phyloP scores from a whole-genome alignment of 129 eudicot species.

The Tagetes erecta region DNA sequence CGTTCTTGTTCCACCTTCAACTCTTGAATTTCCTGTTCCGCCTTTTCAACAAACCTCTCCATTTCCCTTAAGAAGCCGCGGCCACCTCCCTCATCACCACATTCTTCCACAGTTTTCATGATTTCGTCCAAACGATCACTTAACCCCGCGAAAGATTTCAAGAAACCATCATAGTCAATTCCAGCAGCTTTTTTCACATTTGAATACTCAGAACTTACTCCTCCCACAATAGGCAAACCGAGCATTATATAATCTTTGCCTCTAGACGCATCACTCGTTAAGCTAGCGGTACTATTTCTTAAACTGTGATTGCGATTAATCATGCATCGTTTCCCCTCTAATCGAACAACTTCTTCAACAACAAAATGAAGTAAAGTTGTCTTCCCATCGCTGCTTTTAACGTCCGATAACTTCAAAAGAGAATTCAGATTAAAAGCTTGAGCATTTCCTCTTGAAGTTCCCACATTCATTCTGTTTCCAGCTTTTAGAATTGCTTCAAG shows the following conservation, averaged over 20 bases:
- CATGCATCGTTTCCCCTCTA: constrained; percentile 88
- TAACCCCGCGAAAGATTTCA: constrained; percentile 40
- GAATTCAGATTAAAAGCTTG: constrained; percentile 86
- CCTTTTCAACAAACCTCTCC: constrained; percentile 62
- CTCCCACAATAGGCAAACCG: constrained; percentile 87
- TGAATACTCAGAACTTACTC: constrained; percentile 71
- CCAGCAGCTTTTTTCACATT: constrained; percentile 82
- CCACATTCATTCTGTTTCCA: constrained; percentile 91
- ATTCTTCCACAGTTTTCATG: constrained; percentile 42
- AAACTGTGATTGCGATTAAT: constrained; percentile 54
- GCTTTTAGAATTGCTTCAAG: constrained; percentile 90
- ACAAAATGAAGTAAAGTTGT: constrained; percentile 93
- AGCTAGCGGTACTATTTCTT: constrained; percentile 31
- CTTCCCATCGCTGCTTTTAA: constrained; percentile 90
- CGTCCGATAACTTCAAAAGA: constrained; percentile 77
- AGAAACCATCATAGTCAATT: constrained; percentile 56
- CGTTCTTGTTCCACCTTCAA: constrained; percentile 58
- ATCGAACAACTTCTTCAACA: constrained; percentile 86
- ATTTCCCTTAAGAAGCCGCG: constrained; percentile 63
- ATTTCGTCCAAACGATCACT: constrained; percentile 46
- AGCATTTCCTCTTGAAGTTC: constrained; percentile 95
- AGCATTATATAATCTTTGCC: constrained; percentile 62
- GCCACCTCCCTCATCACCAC: constrained; percentile 52
- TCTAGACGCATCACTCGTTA: constrained; percentile 35
- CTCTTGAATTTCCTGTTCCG: constrained; percentile 54